A percentile compares a stretch with the other conserved stretches of the same genome.
phyloP scores from a whole-genome alignment of 2,329 filamentous ascomycete species.

The Aspergillus felis region DNA sequence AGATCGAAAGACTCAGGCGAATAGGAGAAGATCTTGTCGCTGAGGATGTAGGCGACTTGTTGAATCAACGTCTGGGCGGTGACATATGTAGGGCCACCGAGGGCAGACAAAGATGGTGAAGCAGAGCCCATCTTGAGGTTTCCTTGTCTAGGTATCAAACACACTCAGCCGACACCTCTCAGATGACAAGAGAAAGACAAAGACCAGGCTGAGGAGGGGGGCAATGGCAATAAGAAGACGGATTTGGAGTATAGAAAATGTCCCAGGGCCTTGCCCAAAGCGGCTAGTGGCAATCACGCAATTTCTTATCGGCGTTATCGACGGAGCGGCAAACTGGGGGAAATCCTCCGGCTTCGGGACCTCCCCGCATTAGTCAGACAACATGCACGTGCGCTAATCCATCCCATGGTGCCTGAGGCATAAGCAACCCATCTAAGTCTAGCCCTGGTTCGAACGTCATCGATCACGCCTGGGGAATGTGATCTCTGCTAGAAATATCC shows the following conservation, averaged over 20 bases:
- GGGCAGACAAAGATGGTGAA: constrained; percentile 50
- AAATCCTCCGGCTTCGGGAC: constrained; percentile 14
- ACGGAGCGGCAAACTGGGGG: constrained; percentile 8
- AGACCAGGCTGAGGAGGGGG: constrained; percentile 14
- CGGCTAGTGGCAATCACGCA: constrained; percentile 34
- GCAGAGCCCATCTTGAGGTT: constrained; percentile 27
- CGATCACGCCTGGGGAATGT: not conserved
- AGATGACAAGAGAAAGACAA: constrained; percentile 20
- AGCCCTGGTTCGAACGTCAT: constrained; percentile 7
- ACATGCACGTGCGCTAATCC: not conserved
- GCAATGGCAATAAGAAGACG: constrained; percentile 11
- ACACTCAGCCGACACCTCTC: constrained; percentile 19
- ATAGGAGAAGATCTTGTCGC: constrained; percentile 96
- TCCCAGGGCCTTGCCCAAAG: constrained; percentile 25
- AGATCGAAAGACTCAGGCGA: constrained; percentile 91
- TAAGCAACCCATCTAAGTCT: not conserved
- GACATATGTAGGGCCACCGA: constrained; percentile 85
- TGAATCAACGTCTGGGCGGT: constrained; percentile 92
- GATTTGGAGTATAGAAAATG: constrained; percentile 23
- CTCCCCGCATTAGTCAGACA: constrained; percentile 16
- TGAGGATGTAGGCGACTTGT: constrained; percentile 91
- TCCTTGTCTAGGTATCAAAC: constrained; percentile 24
- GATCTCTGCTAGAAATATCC: not conserved
- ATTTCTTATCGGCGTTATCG: constrained; percentile 36
- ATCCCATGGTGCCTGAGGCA: constrained; percentile 3